Base-by-base conservation (phyloP, 345 rosid species). In the Barbarea vulgaris region DNA sequence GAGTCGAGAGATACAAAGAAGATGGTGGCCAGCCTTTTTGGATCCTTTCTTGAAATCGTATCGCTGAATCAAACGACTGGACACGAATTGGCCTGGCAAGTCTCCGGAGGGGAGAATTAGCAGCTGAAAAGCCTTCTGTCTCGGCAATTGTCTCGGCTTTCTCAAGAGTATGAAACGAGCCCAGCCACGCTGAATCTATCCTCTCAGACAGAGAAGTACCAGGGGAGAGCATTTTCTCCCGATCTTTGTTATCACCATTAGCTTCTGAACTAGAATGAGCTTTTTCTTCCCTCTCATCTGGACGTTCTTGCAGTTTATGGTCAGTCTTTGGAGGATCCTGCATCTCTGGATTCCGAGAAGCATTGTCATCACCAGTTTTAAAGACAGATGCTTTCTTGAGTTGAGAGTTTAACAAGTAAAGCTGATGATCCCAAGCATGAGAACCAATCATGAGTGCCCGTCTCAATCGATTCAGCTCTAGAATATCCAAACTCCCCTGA, bases 101-200 rank as follows among this genome's bases (percentile, higher is more conserved):
- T 77, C 82, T 95, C 79, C 56, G 80, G 67, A 81, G 74, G 8
- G 83, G 75, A 78, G 81, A 72, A 66, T 84, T 80, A 71, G 68
- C 75, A 27, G 67, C 75, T 51, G 80, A 76, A 59, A 70, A 48
- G 22, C 80, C 85, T 77, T 85, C 91, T 19, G 72, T 75, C 47
- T 77, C 80, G 2, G 78, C 76, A 2, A 61, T 55, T 62, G 82
- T 69, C 54, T 77, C 87, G 74, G 56, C 77, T 68, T 82, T 81
- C 31, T 54, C 66, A 1, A 68, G 44, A 42, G 56, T 74, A 4
- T 84, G 89, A 70, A 85, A 88, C 28, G 91, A 88, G 57, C 99
- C 99, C 0, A 89, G 83, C 99, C 99, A 96, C n/a, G 93, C 94
- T n/a, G 95, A 91, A 81, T 96, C 99, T 78, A 96, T 96, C 79